A percentile compares a stretch with the other conserved stretches of the same genome.
These are phyloP conservation scores for Austroboletus olivaceoglutinosus DNA, from an alignment of 1,284 basidiomycete genomes.

Conservation along the genomic window DNA sequence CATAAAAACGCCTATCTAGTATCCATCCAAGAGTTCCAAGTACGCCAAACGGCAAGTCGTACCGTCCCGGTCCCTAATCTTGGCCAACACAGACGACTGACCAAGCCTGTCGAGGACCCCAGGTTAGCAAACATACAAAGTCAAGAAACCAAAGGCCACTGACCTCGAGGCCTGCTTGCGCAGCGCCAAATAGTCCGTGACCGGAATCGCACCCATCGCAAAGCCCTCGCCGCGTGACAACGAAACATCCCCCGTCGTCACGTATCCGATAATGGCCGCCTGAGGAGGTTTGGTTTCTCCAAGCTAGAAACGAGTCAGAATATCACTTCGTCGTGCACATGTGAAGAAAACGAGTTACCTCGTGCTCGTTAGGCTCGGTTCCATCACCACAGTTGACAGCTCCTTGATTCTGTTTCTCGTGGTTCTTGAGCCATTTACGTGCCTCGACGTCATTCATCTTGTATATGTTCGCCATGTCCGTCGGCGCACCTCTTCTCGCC, in stretches of 20 bases:
- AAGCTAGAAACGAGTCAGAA: conserved; percentile 37
- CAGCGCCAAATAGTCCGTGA: conserved; percentile 53
- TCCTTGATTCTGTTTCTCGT: conserved; percentile 22
- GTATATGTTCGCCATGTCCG: conserved; percentile 73
- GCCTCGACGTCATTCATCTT: conserved; percentile 43
- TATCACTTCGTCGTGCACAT: neutral
- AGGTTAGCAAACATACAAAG: neutral
- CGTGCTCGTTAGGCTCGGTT: conserved; percentile 44
- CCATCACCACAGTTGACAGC: conserved; percentile 30
- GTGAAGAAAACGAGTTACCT: conserved; percentile 13
- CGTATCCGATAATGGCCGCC: conserved; percentile 66
- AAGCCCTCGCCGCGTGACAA: conserved; percentile 72
- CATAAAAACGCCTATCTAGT: too few species aligned
- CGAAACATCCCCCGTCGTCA: conserved; percentile 79
- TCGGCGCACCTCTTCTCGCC: conserved; percentile 66
- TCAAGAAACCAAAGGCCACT: conserved; percentile 7
- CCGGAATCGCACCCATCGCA: conserved; percentile 68
- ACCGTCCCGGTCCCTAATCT: conserved; percentile 47
- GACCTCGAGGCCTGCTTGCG: conserved; percentile 53
- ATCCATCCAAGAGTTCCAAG: conserved; percentile 36
- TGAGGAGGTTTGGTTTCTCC: conserved; percentile 39
- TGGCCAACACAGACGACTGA: conserved; percentile 37
- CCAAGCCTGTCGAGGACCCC: conserved; percentile 15
- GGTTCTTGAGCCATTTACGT: conserved; percentile 20
- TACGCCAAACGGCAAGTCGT: conserved; percentile 44